Percentiles rank a stretch among this genome's conserved stretches.
Conservation (phyloP, 2,329 filamentous ascomycete species). For the Fusarium napiforme region DNA sequence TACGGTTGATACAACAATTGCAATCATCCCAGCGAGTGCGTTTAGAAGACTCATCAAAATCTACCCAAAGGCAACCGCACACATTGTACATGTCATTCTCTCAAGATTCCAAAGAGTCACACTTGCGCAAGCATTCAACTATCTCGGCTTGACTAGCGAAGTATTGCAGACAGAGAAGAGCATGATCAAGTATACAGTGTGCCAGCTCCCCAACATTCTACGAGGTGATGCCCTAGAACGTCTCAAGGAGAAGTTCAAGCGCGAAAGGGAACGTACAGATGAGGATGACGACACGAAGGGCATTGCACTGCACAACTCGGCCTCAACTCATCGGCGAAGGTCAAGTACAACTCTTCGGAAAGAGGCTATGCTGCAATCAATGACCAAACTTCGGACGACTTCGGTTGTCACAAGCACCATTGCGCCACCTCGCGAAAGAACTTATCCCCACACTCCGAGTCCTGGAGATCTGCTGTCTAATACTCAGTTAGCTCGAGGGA, state of each 20-base stretch:
- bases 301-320: conserved; percentile 90
- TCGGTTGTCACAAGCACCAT: conserved; percentile 57
- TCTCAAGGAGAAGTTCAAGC: conserved; percentile 91
- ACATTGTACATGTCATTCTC: conserved; percentile 97
- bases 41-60: conserved; percentile 92
- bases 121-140: conserved; percentile 91
- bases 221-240: conserved; percentile 84
- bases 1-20: conserved; percentile 96
- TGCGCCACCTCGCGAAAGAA: conserved; percentile 54
- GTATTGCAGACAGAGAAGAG: conserved; percentile 92
- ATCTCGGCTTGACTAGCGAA: conserved; percentile 90
- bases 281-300: conserved; percentile 85
- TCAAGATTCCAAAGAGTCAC: conserved; percentile 95
- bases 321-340: conserved; percentile 71
- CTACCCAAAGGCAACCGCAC: conserved; percentile 94
- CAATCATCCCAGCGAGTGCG: conserved; percentile 95
- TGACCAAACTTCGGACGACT: conserved; percentile 58
- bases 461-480: conserved; percentile 85
- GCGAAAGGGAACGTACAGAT: conserved; percentile 83
- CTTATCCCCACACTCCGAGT: conserved; percentile 64
- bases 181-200: conserved; percentile 92
- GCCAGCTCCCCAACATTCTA: conserved; percentile 90
- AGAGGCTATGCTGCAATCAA: conserved; percentile 80
- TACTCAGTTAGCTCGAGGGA: conserved; percentile 74
- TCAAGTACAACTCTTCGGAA: conserved; percentile 81